Evolutionary conservation across 2,329 filamentous ascomycete genomes (phyloP).

Genomic region (Coniella vitis): DNA sequence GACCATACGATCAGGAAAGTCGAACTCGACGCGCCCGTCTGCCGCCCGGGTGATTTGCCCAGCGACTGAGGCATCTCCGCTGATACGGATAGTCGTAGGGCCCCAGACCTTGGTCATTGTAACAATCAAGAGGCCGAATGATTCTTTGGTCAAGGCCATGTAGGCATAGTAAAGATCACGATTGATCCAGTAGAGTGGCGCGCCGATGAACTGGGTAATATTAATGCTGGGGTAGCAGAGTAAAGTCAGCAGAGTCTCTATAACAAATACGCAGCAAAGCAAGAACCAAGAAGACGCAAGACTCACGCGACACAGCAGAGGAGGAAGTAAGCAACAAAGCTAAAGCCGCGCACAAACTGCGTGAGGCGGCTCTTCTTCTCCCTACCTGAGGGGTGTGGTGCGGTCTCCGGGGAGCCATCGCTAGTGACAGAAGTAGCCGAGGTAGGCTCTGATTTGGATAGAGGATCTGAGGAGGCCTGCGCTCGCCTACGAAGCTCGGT

Average conservation of each 20-base stretch:
- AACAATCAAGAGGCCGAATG: constrained; percentile 70
- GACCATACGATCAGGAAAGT: constrained; percentile 74
- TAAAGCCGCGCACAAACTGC: constrained; percentile 46
- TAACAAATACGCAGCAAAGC: neutral
- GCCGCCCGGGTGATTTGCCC: constrained; percentile 63
- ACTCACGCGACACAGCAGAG: constrained; percentile 43
- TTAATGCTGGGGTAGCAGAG: constrained; percentile 43
- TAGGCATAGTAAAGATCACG: constrained; percentile 76
- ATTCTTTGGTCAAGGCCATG: constrained; percentile 81
- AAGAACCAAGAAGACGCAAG: neutral
- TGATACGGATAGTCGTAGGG: constrained; percentile 75
- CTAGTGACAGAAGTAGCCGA: constrained; percentile 21
- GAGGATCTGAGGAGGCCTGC: constrained; percentile 15
- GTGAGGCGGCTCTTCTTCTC: constrained; percentile 43
- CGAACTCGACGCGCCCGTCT: constrained; percentile 69
- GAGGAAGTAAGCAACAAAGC: constrained; percentile 46
- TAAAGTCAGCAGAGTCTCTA: neutral
- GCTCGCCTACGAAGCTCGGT: constrained; percentile 30
- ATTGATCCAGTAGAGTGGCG: constrained; percentile 69
- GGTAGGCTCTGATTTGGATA: constrained; percentile 21
- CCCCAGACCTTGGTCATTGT: constrained; percentile 82
- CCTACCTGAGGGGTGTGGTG: constrained; percentile 49
- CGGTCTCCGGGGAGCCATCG: constrained; percentile 14
- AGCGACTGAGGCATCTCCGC: constrained; percentile 72
- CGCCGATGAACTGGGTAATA: constrained; percentile 67